Evolutionary conservation across 306 rosid species (phyloP).

Genomic region (Abrus pulchellus): DNA sequence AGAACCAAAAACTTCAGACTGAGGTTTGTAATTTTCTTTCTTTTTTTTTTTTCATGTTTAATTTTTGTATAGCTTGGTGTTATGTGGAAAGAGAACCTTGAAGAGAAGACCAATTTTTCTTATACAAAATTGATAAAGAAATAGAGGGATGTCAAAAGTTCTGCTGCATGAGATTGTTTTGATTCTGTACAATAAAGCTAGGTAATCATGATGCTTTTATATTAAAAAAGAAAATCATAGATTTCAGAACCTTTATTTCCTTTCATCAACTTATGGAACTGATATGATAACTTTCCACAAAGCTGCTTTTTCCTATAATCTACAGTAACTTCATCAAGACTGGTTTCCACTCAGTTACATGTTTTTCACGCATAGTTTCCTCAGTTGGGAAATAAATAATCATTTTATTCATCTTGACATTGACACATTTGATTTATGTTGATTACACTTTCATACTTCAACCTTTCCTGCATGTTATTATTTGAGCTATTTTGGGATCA

Average conservation of each 20-base stretch:
- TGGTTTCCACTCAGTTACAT: constrained; percentile 41
- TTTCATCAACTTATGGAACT: constrained; percentile 43
- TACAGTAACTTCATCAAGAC: constrained; percentile 43
- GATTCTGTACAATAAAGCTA: constrained; percentile 44
- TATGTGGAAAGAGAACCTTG: constrained; percentile 10
- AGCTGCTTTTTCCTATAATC: constrained; percentile 47
- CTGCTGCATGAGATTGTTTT: background rate
- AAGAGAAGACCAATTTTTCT: background rate
- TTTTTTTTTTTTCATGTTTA: background rate
- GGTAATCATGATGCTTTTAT: constrained; percentile 46
- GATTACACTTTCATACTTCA: background rate
- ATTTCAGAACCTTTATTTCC: constrained; percentile 46
- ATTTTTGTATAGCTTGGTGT: background rate
- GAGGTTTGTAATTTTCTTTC: constrained; percentile 58
- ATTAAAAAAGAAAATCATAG: constrained; percentile 28
- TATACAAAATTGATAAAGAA: constrained; percentile 1
- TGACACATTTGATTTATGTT: background rate
- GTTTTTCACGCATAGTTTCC: constrained; percentile 31
- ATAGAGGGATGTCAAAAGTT: constrained; percentile 11
- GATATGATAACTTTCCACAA: constrained; percentile 42
- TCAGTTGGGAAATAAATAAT: constrained; percentile 20
- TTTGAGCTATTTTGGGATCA: constrained; percentile 4
- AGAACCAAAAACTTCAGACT: constrained; percentile 76
- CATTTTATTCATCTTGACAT: constrained; percentile 5
- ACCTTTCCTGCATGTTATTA: background rate